Conservation (phyloP, 2,329 filamentous ascomycete genomes). For the Drechslerella dactyloides region DNA sequence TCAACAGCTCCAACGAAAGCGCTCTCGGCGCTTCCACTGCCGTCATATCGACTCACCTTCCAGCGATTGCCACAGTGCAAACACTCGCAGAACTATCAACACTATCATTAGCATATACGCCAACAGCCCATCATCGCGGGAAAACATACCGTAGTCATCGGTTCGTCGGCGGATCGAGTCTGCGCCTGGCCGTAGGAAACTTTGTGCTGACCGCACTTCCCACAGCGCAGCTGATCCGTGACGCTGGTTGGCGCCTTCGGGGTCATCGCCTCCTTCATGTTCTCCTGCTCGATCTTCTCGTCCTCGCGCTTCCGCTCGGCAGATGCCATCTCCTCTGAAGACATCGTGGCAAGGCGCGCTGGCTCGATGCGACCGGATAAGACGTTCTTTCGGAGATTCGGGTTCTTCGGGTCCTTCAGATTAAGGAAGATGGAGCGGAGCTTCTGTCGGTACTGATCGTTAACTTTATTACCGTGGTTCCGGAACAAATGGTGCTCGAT, state of each 20-base stretch:
- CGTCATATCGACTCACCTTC: conserved; percentile 65
- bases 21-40: background rate
- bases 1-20: background rate
- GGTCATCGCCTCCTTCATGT: conserved; percentile 97
- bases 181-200: conserved; percentile 97
- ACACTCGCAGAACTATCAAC: conserved; percentile 69
- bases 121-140: background rate
- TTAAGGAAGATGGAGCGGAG: conserved; percentile 93
- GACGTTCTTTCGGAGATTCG: conserved; percentile 75
- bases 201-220: conserved; percentile 90
- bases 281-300: conserved; percentile 79
- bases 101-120: background rate
- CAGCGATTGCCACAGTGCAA: conserved; percentile 73
- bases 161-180: conserved; percentile 93
- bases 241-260: conserved; percentile 90
- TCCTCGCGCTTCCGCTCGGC: conserved; percentile 79
- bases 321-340: conserved; percentile 87
- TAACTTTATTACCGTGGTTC: conserved; percentile 72
- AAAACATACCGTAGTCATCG: conserved; percentile 69
- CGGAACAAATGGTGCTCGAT: conserved; percentile 79
- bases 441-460: conserved; percentile 79
- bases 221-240: conserved; percentile 83
- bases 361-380: conserved; percentile 75
- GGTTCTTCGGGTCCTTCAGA: conserved; percentile 89
- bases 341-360: conserved; percentile 81